Evolutionary conservation across 768 basidiomycete species (phyloP).

Genomic region (Hericium coralloides): DNA sequence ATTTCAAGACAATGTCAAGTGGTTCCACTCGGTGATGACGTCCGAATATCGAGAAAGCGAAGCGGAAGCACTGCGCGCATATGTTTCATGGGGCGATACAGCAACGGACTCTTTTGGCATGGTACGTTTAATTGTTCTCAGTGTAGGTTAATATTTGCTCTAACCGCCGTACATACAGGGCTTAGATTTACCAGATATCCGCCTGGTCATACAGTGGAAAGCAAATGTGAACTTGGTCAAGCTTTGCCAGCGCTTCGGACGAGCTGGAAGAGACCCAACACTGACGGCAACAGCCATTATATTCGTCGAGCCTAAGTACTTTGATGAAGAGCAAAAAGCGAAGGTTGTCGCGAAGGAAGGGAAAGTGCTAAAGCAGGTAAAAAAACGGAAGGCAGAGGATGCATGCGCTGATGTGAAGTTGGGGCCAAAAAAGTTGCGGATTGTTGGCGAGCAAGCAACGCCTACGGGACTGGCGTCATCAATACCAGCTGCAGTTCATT

Average conservation of each 20-base stretch:
- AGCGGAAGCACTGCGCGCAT: slow-evolving; percentile 6
- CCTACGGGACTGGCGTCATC: no score
- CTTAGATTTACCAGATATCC: neutral
- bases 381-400: neutral
- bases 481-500: no score
- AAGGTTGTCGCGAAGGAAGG: neutral
- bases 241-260: neutral
- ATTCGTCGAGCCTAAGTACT: neutral
- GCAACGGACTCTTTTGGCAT: slow-evolving; percentile 28
- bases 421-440: neutral
- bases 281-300: neutral
- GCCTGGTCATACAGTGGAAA: neutral
- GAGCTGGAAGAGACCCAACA: neutral
- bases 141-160: neutral
- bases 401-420: neutral
- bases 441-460: no score
- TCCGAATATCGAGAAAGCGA: slow-evolving; percentile 14
- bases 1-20: slow-evolving; percentile 4
- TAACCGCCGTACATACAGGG: neutral
- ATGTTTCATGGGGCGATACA: slow-evolving; percentile 19
- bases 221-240: neutral
- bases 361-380: neutral
- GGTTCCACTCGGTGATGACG: slow-evolving; percentile 24
- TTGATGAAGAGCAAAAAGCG: neutral
- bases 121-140: slow-evolving; percentile 15